Conservation (phyloP, 257 asterid species). For the Ajuga chamaepitys region DNA sequence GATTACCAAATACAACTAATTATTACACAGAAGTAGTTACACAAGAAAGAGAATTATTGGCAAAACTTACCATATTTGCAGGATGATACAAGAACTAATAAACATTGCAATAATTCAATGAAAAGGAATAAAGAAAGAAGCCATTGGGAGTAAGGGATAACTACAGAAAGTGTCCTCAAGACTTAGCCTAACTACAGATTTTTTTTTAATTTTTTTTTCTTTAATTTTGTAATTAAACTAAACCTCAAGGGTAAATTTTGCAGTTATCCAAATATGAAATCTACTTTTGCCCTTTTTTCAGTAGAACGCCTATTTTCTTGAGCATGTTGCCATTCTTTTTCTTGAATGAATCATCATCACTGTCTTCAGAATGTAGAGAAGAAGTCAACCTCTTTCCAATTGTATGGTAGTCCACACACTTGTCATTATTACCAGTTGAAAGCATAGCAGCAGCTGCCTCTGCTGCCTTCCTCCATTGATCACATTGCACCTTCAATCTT, state of each 20-base stretch:
- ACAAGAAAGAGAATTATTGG: neutral
- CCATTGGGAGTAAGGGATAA: neutral
- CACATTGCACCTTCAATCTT: slow-evolving; percentile 69
- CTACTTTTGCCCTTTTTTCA: slow-evolving; percentile 73
- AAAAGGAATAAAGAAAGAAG: neutral
- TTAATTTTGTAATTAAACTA: too few relatives aligned
- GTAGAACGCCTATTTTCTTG: slow-evolving; percentile 60
- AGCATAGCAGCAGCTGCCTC: slow-evolving; percentile 80
- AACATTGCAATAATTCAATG: neutral
- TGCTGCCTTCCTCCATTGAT: slow-evolving; percentile 94
- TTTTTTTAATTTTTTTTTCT: too few relatives aligned
- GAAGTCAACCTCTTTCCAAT: slow-evolving; percentile 40
- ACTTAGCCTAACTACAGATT: too few relatives aligned
- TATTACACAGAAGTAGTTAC: neutral
- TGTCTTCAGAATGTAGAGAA: slow-evolving; percentile 42
- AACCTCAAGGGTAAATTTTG: too few relatives aligned
- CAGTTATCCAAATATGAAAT: neutral
- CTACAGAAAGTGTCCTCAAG: too few relatives aligned
- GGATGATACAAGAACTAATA: neutral
- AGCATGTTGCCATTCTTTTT: slow-evolving; percentile 66
- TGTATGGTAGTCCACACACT: slow-evolving; percentile 37
- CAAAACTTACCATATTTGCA: neutral
- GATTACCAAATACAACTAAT: neutral
- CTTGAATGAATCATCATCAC: slow-evolving; percentile 65
- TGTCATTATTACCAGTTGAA: slow-evolving; percentile 40